Evolutionary conservation across 805 yeast species (phyloP).

Genomic region (Blastobotrys muscicola): DNA sequence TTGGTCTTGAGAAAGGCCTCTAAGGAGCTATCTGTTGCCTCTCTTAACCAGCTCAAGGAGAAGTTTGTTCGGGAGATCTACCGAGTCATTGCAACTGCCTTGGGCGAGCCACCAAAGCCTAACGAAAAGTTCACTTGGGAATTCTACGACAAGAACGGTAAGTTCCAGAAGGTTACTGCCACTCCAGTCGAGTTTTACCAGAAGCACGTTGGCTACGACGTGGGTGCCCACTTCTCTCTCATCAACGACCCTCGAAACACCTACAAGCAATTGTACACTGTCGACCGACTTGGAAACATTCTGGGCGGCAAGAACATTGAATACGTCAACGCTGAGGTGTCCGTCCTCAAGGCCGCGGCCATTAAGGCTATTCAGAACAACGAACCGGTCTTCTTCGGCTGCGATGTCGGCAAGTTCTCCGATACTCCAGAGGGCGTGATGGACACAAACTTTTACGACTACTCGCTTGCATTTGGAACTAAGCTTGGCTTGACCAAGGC

Average conservation of each 20-base stretch:
- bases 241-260: constrained; percentile 78
- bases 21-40: constrained; percentile 34
- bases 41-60: constrained; percentile 29
- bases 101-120: constrained; percentile 77
- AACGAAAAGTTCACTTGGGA: constrained; percentile 65
- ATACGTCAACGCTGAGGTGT: constrained; percentile 62
- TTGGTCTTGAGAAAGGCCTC: constrained; percentile 49
- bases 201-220: constrained; percentile 38
- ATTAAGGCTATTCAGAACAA: constrained; percentile 60
- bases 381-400: constrained; percentile 81
- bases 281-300: constrained; percentile 69
- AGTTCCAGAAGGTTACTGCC: constrained; percentile 30
- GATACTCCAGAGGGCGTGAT: constrained; percentile 57
- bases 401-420: constrained; percentile 75
- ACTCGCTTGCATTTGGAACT: constrained; percentile 33
- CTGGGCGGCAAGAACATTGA: constrained; percentile 50
- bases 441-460: constrained; percentile 65
- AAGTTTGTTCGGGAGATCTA: constrained; percentile 53
- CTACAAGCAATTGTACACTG: constrained; percentile 53
- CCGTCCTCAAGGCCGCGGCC: constrained; percentile 50
- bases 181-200: constrained; percentile 61
- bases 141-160: constrained; percentile 43
- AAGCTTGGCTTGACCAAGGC: constrained; percentile 46
- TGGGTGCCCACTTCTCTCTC: constrained; percentile 49
- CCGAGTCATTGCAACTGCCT: constrained; percentile 53